Evolutionary conservation across 108 stramenopile species (phyloP).

Genomic region (Cyclostephanos tholiformis): DNA sequence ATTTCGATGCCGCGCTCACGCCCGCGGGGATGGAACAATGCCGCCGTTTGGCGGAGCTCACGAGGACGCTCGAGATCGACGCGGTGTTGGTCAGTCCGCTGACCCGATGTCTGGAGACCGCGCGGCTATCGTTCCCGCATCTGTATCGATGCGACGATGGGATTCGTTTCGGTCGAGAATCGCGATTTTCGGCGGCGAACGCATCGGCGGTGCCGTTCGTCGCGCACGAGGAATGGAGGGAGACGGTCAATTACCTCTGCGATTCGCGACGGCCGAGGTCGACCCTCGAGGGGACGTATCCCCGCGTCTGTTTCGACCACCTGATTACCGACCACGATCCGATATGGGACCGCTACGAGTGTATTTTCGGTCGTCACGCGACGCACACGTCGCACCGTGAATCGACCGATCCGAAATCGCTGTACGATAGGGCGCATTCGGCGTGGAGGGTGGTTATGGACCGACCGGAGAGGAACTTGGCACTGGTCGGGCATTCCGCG

Average conservation of each 20-base stretch:
- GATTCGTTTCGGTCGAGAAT: background rate
- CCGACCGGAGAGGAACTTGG: conserved; percentile 41
- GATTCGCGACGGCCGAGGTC: conserved; percentile 33
- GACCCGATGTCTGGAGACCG: conserved; percentile 52
- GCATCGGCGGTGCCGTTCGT: conserved; percentile 32
- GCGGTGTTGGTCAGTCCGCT: conserved; percentile 49
- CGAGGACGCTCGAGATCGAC: conserved; percentile 37
- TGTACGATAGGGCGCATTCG: conserved; percentile 34
- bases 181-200: background rate
- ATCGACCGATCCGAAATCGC: conserved; percentile 29
- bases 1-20: conserved; percentile 45
- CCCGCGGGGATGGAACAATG: conserved; percentile 39
- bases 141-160: background rate
- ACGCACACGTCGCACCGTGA: conserved; percentile 26
- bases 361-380: conserved; percentile 22
- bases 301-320: conserved; percentile 30
- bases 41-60: conserved; percentile 20
- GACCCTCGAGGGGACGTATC: conserved; percentile 23
- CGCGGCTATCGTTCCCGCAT: conserved; percentile 39
- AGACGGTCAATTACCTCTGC: conserved; percentile 52
- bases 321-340: conserved; percentile 32
- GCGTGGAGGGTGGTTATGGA: conserved; percentile 38
- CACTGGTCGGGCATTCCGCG: conserved; percentile 51
- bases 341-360: conserved; percentile 46
- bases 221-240: conserved; percentile 54